A percentile compares a stretch with the other conserved stretches of the same genome.
These are phyloP conservation scores for Fonsecaea erecta DNA, from an alignment of 2,329 filamentous ascomycete species.

Conservation along the genomic window DNA sequence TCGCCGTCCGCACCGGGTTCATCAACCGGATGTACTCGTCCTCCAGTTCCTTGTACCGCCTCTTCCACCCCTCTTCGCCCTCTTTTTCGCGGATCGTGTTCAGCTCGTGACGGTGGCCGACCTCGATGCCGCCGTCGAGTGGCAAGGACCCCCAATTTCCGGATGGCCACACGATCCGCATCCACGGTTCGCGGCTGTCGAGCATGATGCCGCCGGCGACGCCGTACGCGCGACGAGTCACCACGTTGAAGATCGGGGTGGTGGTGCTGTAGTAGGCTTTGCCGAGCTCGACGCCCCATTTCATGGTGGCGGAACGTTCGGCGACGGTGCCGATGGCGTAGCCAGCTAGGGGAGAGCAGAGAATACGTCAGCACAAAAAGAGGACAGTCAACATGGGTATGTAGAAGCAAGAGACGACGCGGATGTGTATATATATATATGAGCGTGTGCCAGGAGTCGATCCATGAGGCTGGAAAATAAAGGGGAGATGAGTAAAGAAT, in stretches of 20 bases:
- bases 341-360: slow-evolving; percentile 52
- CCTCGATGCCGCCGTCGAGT: slow-evolving; percentile 68
- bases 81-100: slow-evolving; percentile 54
- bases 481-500: not conserved
- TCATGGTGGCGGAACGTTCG: slow-evolving; percentile 67
- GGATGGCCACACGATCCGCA: slow-evolving; percentile 67
- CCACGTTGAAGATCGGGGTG: slow-evolving; percentile 66
- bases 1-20: slow-evolving; percentile 68
- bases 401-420: no score
- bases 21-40: slow-evolving; percentile 65
- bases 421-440: not conserved
- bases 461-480: not conserved
- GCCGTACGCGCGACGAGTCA: slow-evolving; percentile 65
- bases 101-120: slow-evolving; percentile 65
- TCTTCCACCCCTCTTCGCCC: slow-evolving; percentile 59
- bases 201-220: slow-evolving; percentile 69
- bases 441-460: no score
- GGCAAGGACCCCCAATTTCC: slow-evolving; percentile 67
- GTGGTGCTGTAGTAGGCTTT: slow-evolving; percentile 67
- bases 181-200: slow-evolving; percentile 64
- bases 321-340: slow-evolving; percentile 68
- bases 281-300: slow-evolving; percentile 65
- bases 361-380: slow-evolving; percentile 4
- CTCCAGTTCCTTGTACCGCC: slow-evolving; percentile 61
- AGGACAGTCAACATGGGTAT: no score